A percentile compares a stretch with the other conserved stretches of the same genome.
These are phyloP conservation scores for Leccinum subrobustum DNA, from an alignment of 1,284 basidiomycete species.

Conservation along the genomic window DNA sequence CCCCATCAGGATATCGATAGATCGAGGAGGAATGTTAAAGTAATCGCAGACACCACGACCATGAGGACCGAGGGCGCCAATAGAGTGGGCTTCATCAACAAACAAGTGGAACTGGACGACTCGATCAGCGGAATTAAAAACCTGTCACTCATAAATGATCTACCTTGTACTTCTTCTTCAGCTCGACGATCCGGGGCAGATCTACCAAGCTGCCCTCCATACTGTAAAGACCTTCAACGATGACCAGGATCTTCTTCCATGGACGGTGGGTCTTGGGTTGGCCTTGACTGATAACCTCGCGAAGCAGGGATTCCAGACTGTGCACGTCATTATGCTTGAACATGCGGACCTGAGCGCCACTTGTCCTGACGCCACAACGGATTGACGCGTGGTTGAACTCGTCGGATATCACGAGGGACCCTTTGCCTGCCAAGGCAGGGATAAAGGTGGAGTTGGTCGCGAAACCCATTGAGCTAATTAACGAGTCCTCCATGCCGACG, in stretches of 20 bases:
- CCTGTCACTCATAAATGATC: constrained; percentile 12
- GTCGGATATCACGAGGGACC: constrained; percentile 95
- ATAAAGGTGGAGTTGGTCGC: constrained; percentile 97
- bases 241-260: constrained; percentile 97
- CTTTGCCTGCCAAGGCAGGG: constrained; percentile 88
- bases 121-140: constrained; percentile 11
- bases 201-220: constrained; percentile 97
- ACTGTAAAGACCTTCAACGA: constrained; percentile 95
- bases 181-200: constrained; percentile 78
- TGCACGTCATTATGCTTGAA: constrained; percentile 98
- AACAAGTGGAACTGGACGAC: constrained; percentile 85
- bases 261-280: constrained; percentile 97
- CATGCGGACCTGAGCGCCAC: constrained; percentile 86
- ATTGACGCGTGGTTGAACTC: constrained; percentile 97
- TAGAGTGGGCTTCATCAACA: constrained; percentile 96
- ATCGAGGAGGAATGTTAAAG: constrained; percentile 82
- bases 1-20: constrained; percentile 95
- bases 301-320: constrained; percentile 76
- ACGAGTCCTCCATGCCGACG: constrained; percentile 84
- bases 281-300: constrained; percentile 94
- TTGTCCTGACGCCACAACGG: constrained; percentile 88
- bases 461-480: constrained; percentile 94
- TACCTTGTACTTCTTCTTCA: constrained; percentile 97
- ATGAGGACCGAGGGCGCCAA: constrained; percentile 92
- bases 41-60: constrained; percentile 97